These are phyloP conservation scores for Rhizopogon vinicolor DNA, from an alignment of 768 basidiomycete genomes.

Conservation along the genomic window DNA sequence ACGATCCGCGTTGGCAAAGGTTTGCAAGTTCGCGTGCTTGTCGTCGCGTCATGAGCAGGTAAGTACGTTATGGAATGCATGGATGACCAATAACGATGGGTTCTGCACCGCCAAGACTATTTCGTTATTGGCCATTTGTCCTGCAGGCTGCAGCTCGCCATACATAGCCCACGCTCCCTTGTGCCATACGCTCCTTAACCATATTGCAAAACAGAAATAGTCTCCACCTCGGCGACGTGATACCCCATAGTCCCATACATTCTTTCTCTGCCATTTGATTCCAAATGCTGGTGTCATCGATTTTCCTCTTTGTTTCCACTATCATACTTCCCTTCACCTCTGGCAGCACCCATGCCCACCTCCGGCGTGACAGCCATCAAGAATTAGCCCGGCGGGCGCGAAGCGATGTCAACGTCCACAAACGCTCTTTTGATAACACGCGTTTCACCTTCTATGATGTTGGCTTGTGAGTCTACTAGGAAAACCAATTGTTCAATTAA, in stretches of 20 bases:
- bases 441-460: constrained; percentile 53
- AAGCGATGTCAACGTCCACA: constrained; percentile 28
- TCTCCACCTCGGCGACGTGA: neutral
- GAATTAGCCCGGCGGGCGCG: constrained; percentile 42
- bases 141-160: too few relatives aligned
- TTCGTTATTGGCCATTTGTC: too few relatives aligned
- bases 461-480: constrained; percentile 36
- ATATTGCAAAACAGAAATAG: neutral
- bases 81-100: too few relatives aligned
- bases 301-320: constrained; percentile 31
- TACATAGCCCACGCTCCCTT: too few relatives aligned
- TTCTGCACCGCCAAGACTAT: too few relatives aligned
- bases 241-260: too few relatives aligned
- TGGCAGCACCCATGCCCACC: constrained; percentile 17
- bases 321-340: constrained; percentile 28
- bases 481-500: constrained; percentile 2
- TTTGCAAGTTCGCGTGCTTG: too few relatives aligned
- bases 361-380: constrained; percentile 31
- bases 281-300: constrained; percentile 21
- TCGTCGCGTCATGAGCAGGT: too few relatives aligned
- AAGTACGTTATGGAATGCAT: too few relatives aligned
- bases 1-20: too few relatives aligned
- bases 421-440: constrained; percentile 29
- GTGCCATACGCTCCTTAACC: neutral
- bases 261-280: neutral